These are phyloP conservation scores for Artemisia tridentata DNA, from an alignment of 129 eudicot genomes.

Conservation along the genomic window DNA sequence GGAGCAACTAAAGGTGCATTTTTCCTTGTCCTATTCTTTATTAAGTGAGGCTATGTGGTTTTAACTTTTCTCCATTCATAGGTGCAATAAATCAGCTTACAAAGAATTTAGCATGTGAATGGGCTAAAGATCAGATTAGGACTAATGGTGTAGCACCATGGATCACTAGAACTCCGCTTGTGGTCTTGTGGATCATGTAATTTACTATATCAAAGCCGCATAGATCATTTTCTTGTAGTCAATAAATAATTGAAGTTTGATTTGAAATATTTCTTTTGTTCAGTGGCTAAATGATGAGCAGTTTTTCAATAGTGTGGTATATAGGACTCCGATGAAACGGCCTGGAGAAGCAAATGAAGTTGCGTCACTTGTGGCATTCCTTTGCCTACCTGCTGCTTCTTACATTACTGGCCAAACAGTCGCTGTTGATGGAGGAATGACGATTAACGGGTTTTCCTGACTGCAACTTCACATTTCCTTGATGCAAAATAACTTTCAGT, in stretches of 20 bases:
- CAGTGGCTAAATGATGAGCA: background rate
- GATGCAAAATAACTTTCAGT: too few species aligned
- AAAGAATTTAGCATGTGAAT: constrained; percentile 16
- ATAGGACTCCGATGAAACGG: constrained; percentile 1
- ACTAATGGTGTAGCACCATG: constrained; percentile 15
- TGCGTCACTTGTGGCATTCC: constrained; percentile 10
- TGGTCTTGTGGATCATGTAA: background rate
- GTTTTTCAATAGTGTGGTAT: background rate
- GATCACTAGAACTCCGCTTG: constrained; percentile 7
- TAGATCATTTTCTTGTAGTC: too few species aligned
- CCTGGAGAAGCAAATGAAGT: constrained; percentile 15
- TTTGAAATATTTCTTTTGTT: background rate
- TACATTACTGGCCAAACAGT: constrained; percentile 8
- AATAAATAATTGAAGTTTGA: too few species aligned
- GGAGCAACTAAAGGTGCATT: constrained; percentile 65
- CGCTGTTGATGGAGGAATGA: constrained; percentile 6
- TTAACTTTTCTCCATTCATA: background rate
- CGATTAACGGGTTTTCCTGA: constrained; percentile 8
- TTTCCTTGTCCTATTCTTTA: too few species aligned
- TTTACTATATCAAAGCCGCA: too few species aligned
- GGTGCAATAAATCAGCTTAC: constrained; percentile 17
- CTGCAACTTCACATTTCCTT: background rate
- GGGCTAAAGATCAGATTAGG: constrained; percentile 13
- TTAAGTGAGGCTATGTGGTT: too few species aligned
- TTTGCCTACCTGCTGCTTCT: constrained; percentile 15